Base-by-base conservation (phyloP, 2,329 filamentous ascomycete species). In the Penicillium sp. region DNA sequence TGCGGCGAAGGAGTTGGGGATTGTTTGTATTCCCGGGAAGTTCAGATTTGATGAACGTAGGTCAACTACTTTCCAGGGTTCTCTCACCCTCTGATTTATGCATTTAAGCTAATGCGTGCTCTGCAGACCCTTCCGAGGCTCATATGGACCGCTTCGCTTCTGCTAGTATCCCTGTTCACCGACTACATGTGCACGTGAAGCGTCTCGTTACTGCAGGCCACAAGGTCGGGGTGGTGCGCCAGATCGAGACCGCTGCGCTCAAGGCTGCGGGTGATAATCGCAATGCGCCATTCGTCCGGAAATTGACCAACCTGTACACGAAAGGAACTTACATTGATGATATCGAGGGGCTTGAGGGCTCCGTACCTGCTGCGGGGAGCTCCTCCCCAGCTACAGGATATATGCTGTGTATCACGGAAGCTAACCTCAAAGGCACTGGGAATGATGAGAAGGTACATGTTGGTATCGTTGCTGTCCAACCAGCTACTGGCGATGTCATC, bases 281-380 rank as follows among this genome's bases (percentile, higher is more conserved):
- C 56, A 97, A 96, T 70, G 85, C 92, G 0, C 93, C 95, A 0
- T 99, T 99, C 67, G 85, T 91, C 37, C 87, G 95, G 35, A 95
- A 96, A 68, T 86, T 99, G 67, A 98, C 95, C 16, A 97, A 96
- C 69, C 82, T 99, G 7, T 99, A 99, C 76, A 99, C 95, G 9
- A 99, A 98, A 74, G 95, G 93, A 44, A 99, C 95, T 2, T 99
- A 98, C 67, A 89, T 99, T 55, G 95, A 98, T 69, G 95, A 99
- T 72, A 84, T 90, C 10, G 93, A 95, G 60, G 91, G 91, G 26
- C 76, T 96, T 5, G 89, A 90, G 52, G 66, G 78, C 54, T 68
- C 79, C 68, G 64, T 78, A 60, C 80, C 83, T 39, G 80, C 84
- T 1, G 82, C 86, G 0, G 86, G 83, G n/a, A 80, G 81, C 21